Evolutionary conservation across 495 filamentous ascomycete genomes (phyloP).

Genomic region (Talaromyces stipitatus): DNA sequence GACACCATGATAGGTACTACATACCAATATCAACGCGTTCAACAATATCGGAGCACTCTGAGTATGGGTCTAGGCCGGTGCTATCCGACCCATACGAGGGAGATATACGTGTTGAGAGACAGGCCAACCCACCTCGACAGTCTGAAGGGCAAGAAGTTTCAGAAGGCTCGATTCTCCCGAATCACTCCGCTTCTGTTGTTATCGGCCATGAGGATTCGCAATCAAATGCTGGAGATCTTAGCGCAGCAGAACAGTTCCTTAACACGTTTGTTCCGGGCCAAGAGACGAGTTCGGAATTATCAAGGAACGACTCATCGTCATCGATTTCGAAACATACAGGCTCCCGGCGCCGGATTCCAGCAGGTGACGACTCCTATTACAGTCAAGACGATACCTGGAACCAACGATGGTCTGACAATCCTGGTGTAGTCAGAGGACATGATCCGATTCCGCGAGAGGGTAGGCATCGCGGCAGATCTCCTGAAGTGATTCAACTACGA

Average conservation of each 20-base stretch:
- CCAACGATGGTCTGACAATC: background rate
- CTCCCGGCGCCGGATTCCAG: background rate
- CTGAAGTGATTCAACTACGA: background rate
- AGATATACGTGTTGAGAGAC: background rate
- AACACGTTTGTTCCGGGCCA: constrained; percentile 24
- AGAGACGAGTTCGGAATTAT: background rate
- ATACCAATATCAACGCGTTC: background rate
- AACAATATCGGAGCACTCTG: background rate
- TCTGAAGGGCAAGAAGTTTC: background rate
- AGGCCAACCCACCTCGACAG: background rate
- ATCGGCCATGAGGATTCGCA: background rate
- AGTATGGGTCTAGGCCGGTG: background rate
- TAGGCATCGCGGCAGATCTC: background rate
- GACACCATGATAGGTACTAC: constrained; percentile 1
- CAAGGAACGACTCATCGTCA: constrained; percentile 1
- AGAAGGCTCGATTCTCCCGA: background rate
- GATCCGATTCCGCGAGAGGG: background rate
- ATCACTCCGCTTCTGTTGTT: background rate
- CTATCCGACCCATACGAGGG: background rate
- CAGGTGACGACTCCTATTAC: background rate
- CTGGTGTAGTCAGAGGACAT: background rate
- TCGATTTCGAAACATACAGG: background rate
- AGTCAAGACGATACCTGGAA: background rate
- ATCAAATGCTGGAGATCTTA: constrained; percentile 6
- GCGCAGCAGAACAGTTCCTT: constrained; percentile 35